Percentiles rank a stretch among this genome's conserved stretches.
phyloP scores from a whole-genome alignment of 2,329 filamentous ascomycete species.

The Neocucurbitaria cava region DNA sequence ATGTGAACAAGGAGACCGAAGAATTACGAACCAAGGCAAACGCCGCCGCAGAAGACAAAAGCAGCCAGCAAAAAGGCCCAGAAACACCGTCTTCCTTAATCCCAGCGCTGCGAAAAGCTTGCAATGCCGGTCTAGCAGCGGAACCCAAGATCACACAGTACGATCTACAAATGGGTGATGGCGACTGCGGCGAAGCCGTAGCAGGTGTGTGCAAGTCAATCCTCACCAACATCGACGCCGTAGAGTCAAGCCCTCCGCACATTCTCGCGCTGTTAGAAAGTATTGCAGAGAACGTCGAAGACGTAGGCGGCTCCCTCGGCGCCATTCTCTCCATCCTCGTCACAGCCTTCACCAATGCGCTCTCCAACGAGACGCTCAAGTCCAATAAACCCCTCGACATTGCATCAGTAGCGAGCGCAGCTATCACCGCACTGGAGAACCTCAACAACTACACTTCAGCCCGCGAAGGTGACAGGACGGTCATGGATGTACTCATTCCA shows the following conservation, averaged over 20 bases:
- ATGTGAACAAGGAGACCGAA: conserved; percentile 34
- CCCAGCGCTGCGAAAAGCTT: conserved; percentile 51
- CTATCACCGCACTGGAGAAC: conserved; percentile 53
- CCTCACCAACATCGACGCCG: conserved; percentile 57
- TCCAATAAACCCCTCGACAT: conserved; percentile 40
- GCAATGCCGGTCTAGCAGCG: conserved; percentile 59
- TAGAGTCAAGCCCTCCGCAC: conserved; percentile 58
- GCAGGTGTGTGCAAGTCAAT: conserved; percentile 71
- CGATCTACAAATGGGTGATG: conserved; percentile 85
- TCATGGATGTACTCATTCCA: conserved; percentile 88
- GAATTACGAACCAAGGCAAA: conserved; percentile 39
- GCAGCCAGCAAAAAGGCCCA: conserved; percentile 31
- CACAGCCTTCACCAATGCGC: conserved; percentile 69
- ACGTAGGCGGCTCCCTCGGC: conserved; percentile 76
- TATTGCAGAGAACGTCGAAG: conserved; percentile 69
- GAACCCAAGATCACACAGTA: conserved; percentile 71
- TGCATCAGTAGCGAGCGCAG: conserved; percentile 49
- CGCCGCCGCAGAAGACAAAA: conserved; percentile 26
- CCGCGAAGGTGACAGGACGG: conserved; percentile 83
- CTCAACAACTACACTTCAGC: conserved; percentile 80
- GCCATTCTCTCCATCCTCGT: conserved; percentile 86
- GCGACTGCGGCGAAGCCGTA: conserved; percentile 77
- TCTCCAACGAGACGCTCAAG: conserved; percentile 41
- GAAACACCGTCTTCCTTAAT: conserved; percentile 52
- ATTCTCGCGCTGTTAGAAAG: conserved; percentile 65